These are phyloP conservation scores for Cystobasidiaceae sp. DNA, from an alignment of 1,284 basidiomycete species.

Conservation along the genomic window DNA sequence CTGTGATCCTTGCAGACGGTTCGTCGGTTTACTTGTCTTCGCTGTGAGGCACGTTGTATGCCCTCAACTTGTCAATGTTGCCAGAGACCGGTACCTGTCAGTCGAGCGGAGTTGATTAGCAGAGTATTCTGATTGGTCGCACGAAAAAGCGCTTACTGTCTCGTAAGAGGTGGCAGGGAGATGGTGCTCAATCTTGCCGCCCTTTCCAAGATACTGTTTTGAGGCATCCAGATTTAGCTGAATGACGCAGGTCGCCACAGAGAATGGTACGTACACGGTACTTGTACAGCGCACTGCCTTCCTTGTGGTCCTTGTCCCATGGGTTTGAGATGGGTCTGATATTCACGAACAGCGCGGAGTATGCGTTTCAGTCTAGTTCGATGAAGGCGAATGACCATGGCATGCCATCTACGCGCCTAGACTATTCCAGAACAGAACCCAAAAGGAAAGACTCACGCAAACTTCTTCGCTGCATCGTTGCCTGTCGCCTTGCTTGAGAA, in stretches of 20 bases:
- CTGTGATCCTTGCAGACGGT: too few species aligned
- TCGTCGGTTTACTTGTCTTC: slow-evolving; percentile 13
- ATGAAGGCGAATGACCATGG: not conserved
- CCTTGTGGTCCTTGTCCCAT: slow-evolving; percentile 24
- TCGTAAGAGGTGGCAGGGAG: slow-evolving; percentile 20
- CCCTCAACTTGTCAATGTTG: slow-evolving; percentile 20
- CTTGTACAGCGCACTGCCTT: slow-evolving; percentile 28
- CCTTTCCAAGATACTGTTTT: slow-evolving; percentile 25
- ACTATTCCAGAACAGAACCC: not conserved
- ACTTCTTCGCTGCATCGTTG: not conserved
- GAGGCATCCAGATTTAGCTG: not conserved
- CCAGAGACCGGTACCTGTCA: slow-evolving; percentile 16
- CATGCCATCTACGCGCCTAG: not conserved
- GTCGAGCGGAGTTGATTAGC: not conserved
- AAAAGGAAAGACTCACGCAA: not conserved
- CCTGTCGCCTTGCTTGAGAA: slow-evolving; percentile 10
- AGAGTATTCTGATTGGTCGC: not conserved
- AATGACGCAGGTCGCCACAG: not conserved
- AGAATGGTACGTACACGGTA: slow-evolving; percentile 14
- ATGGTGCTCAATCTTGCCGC: slow-evolving; percentile 17
- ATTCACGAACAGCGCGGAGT: not conserved
- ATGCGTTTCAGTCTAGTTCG: not conserved
- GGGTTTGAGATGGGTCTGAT: slow-evolving; percentile 16
- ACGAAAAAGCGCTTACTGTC: not conserved
- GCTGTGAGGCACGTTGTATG: slow-evolving; percentile 6